These are phyloP conservation scores for Chlorophyllum brunneum DNA, from an alignment of 768 basidiomycete genomes.

Conservation along the genomic window DNA sequence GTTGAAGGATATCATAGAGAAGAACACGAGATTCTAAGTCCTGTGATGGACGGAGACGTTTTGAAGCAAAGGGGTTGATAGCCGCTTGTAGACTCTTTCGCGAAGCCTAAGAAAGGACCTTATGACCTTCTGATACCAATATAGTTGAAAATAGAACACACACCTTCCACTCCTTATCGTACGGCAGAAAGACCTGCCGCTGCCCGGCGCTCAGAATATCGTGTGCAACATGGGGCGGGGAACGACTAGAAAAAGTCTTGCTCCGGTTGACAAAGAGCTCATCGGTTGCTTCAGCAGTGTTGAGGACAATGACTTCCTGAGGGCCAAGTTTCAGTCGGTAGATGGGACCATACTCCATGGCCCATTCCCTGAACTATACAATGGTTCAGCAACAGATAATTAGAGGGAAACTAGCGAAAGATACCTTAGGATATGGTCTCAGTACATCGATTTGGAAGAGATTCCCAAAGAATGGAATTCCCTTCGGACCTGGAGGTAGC, in stretches of 20 bases:
- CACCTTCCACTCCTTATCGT: conserved; percentile 26
- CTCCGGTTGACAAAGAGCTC: conserved; percentile 23
- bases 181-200: conserved; percentile 23
- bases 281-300: conserved; percentile 21
- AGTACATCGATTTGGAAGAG: conserved; percentile 25
- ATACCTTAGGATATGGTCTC: conserved; percentile 23
- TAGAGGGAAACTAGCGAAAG: neutral
- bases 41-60: conserved; percentile 19
- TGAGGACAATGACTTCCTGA: conserved; percentile 24
- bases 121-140: neutral
- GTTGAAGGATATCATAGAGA: conserved; percentile 20
- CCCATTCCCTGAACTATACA: conserved; percentile 24
- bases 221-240: conserved; percentile 27
- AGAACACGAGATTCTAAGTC: conserved; percentile 25
- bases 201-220: conserved; percentile 27
- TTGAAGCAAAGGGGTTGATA: conserved; percentile 23
- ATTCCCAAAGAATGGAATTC: conserved; percentile 29
- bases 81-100: conserved; percentile 20
- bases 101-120: conserved; percentile 19
- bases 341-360: conserved; percentile 24
- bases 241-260: conserved; percentile 22
- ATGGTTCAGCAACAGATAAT: neutral
- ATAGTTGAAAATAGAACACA: neutral
- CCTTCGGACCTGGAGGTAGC: conserved; percentile 27
- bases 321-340: conserved; percentile 24